A percentile compares a stretch with the other conserved stretches of the same genome.
phyloP scores from a whole-genome alignment of 106 monocot species.

The Vanilla planifolia region DNA sequence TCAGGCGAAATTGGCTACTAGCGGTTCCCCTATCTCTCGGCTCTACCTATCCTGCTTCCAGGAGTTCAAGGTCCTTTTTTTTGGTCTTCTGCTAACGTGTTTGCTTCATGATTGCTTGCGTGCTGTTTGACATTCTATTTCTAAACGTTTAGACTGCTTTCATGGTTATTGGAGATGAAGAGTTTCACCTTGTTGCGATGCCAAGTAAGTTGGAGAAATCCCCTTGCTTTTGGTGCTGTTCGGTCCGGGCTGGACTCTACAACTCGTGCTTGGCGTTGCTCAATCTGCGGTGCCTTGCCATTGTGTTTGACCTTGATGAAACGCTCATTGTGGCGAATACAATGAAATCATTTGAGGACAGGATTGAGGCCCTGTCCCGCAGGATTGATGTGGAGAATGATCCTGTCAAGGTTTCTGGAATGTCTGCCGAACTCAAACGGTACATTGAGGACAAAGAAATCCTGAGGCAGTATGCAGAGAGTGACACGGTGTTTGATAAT shows the following conservation, averaged over 20 bases:
- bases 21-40: constrained; percentile 34
- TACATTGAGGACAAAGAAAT: constrained; percentile 74
- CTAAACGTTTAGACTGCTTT: constrained; percentile 53
- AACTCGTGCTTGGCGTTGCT: constrained; percentile 69
- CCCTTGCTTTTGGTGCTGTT: constrained; percentile 91
- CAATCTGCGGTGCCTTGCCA: constrained; percentile 78
- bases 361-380: constrained; percentile 63
- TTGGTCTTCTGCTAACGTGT: not conserved
- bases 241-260: constrained; percentile 52
- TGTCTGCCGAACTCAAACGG: constrained; percentile 86
- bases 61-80: constrained; percentile 27
- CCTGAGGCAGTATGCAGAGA: constrained; percentile 73
- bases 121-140: not conserved
- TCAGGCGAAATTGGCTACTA: constrained; percentile 24
- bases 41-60: constrained; percentile 58
- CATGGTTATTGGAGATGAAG: constrained; percentile 52
- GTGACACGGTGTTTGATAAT: constrained; percentile 45
- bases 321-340: constrained; percentile 94
- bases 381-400: constrained; percentile 71
- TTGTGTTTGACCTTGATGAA: constrained; percentile 94
- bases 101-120: constrained; percentile 2
- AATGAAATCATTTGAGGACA: constrained; percentile 91
- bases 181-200: constrained; percentile 90
- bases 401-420: constrained; percentile 62
- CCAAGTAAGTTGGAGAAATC: constrained; percentile 44